Base-by-base conservation (phyloP, 2,329 filamentous ascomycete species). In the Colletotrichum echinochloae region DNA sequence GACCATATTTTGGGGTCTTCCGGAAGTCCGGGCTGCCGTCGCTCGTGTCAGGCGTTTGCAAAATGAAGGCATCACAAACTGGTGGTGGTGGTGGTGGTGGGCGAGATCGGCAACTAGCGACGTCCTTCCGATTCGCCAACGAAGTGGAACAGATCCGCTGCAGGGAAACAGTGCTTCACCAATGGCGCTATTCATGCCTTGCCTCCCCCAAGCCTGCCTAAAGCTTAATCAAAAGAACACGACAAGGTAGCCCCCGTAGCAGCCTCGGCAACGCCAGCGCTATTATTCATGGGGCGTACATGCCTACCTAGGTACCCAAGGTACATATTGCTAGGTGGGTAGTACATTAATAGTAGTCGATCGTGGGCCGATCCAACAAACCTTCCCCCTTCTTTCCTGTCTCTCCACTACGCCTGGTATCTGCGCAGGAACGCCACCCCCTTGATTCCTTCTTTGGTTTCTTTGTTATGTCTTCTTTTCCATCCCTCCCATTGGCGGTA, bases 201-300 rank as follows among this genome's bases (percentile, higher is more conserved):
- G 33, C 52, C 23, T 39, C 33, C 35, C 52, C 56, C 54, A 18
- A 33, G 56, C 5, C 28, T 23, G 20, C 3, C 44, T 1, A 30
- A 44, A 65, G 63, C 63, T 69, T 65, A 65, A 65, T 59, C 11
- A 57, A 41, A 66, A 60, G 35, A 63, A 44, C 52, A 44, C 26
- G 37, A 35, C 39, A 66, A 66, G 33, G 56, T 46, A n/a, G 18
- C 44, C n/a, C 39, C 16, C 26, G 46, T 59, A 46, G 54, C n/a
- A n/a, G n/a, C n/a, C n/a, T n/a, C n/a, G 60, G 44, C 35, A 23
- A 18, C 44, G 56, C 62, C 55, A 35, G 37, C 28, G 39, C 48
- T 57, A 44, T 54, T 57, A 44, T 54, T 35, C 33, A 54, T 41
- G 14, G 23, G n/a, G n/a, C n/a, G n/a, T n/a, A n/a, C n/a, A n/a